phyloP scores from a whole-genome alignment of 225 moss, liverwort and hornwort species.

The Asterella californica region DNA sequence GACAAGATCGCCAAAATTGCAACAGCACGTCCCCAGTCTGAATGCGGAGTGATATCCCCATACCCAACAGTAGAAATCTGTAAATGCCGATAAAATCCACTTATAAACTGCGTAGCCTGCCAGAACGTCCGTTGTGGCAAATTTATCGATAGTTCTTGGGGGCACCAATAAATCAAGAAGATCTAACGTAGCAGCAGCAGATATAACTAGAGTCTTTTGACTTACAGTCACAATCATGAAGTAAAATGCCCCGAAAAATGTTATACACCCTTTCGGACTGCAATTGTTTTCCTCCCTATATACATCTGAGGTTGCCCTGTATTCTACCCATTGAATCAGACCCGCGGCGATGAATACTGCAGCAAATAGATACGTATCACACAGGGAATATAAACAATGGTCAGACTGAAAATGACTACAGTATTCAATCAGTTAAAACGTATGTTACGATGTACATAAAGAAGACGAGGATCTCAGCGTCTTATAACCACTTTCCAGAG shows the following conservation, averaged over 20 bases:
- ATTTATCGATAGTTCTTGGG: background rate
- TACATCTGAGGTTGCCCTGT: slow-evolving; percentile 53
- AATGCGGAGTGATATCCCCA: slow-evolving; percentile 82
- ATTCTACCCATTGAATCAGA: slow-evolving; percentile 91
- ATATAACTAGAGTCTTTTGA: background rate
- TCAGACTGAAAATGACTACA: too few relatives aligned
- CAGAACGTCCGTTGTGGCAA: background rate
- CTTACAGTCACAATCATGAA: slow-evolving; percentile 91
- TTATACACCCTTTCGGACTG: slow-evolving; percentile 61
- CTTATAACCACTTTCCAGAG: too few relatives aligned
- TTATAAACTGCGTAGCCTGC: background rate
- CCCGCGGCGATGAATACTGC: slow-evolving; percentile 98
- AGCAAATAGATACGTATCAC: background rate
- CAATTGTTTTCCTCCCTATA: slow-evolving; percentile 57
- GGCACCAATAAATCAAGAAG: background rate
- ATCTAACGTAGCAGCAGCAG: background rate
- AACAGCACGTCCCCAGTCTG: slow-evolving; percentile 82
- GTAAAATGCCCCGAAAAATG: slow-evolving; percentile 86
- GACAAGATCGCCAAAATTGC: slow-evolving; percentile 65
- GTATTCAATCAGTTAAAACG: too few relatives aligned
- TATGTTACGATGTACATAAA: too few relatives aligned
- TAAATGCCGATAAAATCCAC: background rate
- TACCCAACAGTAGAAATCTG: slow-evolving; percentile 97
- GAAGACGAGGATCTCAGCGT: too few relatives aligned
- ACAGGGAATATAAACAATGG: background rate